A percentile compares a stretch with the other conserved stretches of the same genome.
phyloP scores from a whole-genome alignment of 331 rosid genomes.

The Pyrus hybrid region DNA sequence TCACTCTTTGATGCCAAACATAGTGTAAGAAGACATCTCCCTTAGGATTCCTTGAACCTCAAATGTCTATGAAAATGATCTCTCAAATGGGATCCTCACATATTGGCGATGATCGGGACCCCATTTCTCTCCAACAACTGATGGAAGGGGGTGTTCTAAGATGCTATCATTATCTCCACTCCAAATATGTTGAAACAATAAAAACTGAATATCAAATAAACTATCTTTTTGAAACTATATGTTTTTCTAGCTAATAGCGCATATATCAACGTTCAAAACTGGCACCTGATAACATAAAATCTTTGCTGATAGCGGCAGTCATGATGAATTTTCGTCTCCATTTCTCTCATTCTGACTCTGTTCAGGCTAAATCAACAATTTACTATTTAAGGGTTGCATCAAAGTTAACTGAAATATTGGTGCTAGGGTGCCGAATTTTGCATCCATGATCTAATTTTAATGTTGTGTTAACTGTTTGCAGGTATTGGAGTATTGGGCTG shows the following conservation, averaged over 20 bases:
- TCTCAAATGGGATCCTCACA: background rate
- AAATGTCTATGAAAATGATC: background rate
- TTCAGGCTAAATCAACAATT: background rate
- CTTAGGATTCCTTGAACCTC: background rate
- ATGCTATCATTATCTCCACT: background rate
- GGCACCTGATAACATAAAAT: background rate
- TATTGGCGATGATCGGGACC: background rate
- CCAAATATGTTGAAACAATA: background rate
- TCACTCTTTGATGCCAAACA: background rate
- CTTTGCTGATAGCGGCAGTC: background rate
- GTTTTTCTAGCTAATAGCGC: background rate
- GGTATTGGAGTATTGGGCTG: constrained; percentile 63
- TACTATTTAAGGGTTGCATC: background rate
- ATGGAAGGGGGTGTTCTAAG: background rate
- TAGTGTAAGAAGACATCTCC: background rate
- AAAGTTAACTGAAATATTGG: background rate
- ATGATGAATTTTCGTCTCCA: background rate
- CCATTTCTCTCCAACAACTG: background rate
- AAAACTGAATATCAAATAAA: background rate
- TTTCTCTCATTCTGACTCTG: background rate
- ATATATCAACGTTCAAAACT: background rate
- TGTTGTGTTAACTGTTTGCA: constrained; percentile 24
- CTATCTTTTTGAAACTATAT: background rate
- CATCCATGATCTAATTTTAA: constrained; percentile 7
- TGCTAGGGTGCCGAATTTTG: background rate